Base-by-base conservation (phyloP, 441 rosid species). In the Dalechampia spathulata region DNA sequence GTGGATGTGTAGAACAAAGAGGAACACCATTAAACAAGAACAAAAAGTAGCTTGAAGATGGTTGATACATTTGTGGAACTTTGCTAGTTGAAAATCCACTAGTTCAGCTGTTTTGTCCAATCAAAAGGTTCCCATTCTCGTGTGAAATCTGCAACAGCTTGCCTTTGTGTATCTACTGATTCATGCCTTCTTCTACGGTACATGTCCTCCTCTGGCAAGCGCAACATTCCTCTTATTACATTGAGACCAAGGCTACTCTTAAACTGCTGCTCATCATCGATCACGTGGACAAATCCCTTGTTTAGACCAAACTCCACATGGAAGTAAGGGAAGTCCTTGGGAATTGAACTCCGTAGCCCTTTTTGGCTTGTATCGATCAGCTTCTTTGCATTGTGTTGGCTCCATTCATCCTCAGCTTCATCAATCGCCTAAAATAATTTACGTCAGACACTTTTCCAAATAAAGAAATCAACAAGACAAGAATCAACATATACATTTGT, bases 401-500 rank as follows among this genome's bases (percentile, higher is more conserved):
- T 90, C 98, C 95, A 87, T 60, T 90, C 96, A 20, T 89, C 93
- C 64, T 90, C 96, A 0, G 98, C 98, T 73, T 90, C 66, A 54
- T 62, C 60, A 21, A 62, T 55, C 38, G 66, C 66, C 66, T 62
- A 55, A 50, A 60, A 43, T 0, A 23, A 36, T 39, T 9, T 23
- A 25, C 7, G 12, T 16, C 1, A 60, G 49, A 42, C 9, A 27
- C 26, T 20, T 12, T 13, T 17, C 6, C 6, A 32, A 7, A n/a
- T n/a, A n/a, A n/a, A n/a, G n/a, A n/a, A n/a, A n/a, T n/a, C n/a
- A n/a, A n/a, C n/a, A n/a, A n/a, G n/a, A n/a, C n/a, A n/a, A n/a
- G 19, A 44, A 34, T 1, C 14, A 25, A 21, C 47, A 38, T 8
- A 30, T 30, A 8, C 34, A 30, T 4, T 8, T 5, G 2, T 2